phyloP scores from a whole-genome alignment of 306 rosid genomes.

The Quercus gilva region DNA sequence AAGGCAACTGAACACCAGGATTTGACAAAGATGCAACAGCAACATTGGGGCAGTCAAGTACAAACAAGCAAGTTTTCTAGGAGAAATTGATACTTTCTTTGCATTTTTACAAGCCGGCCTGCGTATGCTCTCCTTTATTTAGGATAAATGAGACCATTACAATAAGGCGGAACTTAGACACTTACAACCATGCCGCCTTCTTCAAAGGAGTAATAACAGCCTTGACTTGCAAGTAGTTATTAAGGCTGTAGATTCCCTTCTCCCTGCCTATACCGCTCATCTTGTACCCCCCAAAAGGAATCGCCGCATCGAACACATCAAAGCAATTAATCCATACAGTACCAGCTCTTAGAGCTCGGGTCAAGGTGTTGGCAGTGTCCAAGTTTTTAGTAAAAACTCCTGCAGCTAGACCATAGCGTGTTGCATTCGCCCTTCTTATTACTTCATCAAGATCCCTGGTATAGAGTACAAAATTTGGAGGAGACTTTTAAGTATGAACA shows the following conservation, averaged over 20 bases:
- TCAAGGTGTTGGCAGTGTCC: slow-evolving; percentile 62
- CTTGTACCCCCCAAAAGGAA: slow-evolving; percentile 95
- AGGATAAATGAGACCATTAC: not conserved
- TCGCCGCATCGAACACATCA: slow-evolving; percentile 89
- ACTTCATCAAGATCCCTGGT: slow-evolving; percentile 75
- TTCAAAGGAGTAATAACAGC: slow-evolving; percentile 74
- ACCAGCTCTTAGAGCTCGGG: slow-evolving; percentile 75
- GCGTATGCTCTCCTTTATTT: not conserved
- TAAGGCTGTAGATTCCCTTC: slow-evolving; percentile 82
- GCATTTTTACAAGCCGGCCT: not conserved
- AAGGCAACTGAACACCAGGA: not conserved
- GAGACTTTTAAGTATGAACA: not conserved
- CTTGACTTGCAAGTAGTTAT: slow-evolving; percentile 81
- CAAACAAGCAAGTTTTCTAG: not conserved
- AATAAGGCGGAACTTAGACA: not conserved
- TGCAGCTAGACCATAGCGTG: slow-evolving; percentile 74
- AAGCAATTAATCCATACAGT: slow-evolving; percentile 90
- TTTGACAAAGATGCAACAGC: not conserved
- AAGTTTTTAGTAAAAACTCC: slow-evolving; percentile 76
- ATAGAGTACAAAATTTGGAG: not conserved
- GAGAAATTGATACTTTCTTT: not conserved
- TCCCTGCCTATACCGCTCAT: slow-evolving; percentile 94
- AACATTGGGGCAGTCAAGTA: not conserved
- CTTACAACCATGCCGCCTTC: slow-evolving; percentile 78
- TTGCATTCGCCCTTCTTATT: slow-evolving; percentile 58